Evolutionary conservation across 2,329 filamentous ascomycete genomes (phyloP).

Genomic region (Penicillium digitatum): DNA sequence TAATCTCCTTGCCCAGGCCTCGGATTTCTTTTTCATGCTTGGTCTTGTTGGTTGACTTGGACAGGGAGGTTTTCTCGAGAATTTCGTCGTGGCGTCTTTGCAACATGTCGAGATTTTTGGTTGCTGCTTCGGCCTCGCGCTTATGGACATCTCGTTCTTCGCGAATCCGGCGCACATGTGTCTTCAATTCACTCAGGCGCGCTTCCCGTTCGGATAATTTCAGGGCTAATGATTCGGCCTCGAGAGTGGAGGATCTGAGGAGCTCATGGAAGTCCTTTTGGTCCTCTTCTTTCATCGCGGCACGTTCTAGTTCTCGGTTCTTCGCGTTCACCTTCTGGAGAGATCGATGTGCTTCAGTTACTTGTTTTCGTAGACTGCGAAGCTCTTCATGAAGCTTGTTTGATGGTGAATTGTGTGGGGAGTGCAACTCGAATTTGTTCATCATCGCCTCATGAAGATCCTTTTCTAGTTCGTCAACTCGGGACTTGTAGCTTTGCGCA

Average conservation of each 20-base stretch:
- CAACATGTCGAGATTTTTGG: slow-evolving; percentile 44
- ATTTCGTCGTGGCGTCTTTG: slow-evolving; percentile 63
- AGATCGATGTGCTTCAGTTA: slow-evolving; percentile 58
- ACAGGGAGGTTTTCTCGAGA: slow-evolving; percentile 44
- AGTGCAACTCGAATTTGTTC: slow-evolving; percentile 50
- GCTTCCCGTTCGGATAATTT: slow-evolving; percentile 67
- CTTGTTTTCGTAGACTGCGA: slow-evolving; percentile 56
- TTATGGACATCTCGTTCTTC: slow-evolving; percentile 44
- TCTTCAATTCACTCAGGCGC: slow-evolving; percentile 53
- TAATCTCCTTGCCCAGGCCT: slow-evolving; percentile 82
- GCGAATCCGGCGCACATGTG: slow-evolving; percentile 61
- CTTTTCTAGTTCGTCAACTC: slow-evolving; percentile 63
- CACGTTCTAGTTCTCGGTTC: slow-evolving; percentile 50
- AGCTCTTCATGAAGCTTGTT: slow-evolving; percentile 51
- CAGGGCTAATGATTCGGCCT: slow-evolving; percentile 65
- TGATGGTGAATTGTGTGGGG: slow-evolving; percentile 51
- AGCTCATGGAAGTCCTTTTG: slow-evolving; percentile 46
- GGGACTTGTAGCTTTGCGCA: slow-evolving; percentile 60
- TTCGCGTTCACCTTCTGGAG: slow-evolving; percentile 54
- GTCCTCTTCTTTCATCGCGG: slow-evolving; percentile 45
- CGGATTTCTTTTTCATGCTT: slow-evolving; percentile 63
- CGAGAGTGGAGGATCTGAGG: slow-evolving; percentile 46
- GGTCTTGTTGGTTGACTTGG: slow-evolving; percentile 43
- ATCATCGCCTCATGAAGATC: slow-evolving; percentile 60
- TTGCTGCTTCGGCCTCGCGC: slow-evolving; percentile 40